Evolutionary conservation across 352 stramenopile species (phyloP).

Genomic region (Phytophthora syringae): DNA sequence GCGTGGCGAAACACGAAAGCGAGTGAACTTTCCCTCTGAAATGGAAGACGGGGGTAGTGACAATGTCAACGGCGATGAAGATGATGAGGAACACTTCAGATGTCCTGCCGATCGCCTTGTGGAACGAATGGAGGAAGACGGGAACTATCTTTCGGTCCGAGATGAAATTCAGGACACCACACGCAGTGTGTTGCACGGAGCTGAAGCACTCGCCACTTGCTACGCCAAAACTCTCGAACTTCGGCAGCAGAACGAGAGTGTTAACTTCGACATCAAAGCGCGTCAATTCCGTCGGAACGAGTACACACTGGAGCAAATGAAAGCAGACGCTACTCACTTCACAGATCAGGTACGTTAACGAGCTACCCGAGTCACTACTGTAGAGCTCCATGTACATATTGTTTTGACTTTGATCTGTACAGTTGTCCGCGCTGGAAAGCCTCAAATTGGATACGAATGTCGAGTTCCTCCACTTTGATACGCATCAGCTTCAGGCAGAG

Average conservation of each 20-base stretch:
- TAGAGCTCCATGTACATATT: too few species aligned
- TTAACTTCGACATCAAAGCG: slow-evolving; percentile 57
- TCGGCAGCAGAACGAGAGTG: slow-evolving; percentile 49
- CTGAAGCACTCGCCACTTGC: slow-evolving; percentile 30
- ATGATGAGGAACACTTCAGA: slow-evolving; percentile 21
- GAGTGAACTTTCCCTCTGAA: neutral
- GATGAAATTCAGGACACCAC: slow-evolving; percentile 53
- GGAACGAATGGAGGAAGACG: slow-evolving; percentile 44
- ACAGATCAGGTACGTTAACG: slow-evolving; percentile 42
- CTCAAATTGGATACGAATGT: slow-evolving; percentile 32
- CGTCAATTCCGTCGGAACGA: slow-evolving; percentile 45
- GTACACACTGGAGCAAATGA: slow-evolving; percentile 57
- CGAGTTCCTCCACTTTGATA: slow-evolving; percentile 55
- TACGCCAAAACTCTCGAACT: slow-evolving; percentile 45
- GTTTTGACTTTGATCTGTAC: neutral
- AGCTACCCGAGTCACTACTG: too few species aligned
- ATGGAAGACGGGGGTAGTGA: neutral
- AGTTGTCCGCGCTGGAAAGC: slow-evolving; percentile 29
- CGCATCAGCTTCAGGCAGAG: slow-evolving; percentile 42
- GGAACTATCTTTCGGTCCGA: slow-evolving; percentile 37
- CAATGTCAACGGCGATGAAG: neutral
- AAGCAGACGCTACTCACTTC: slow-evolving; percentile 43
- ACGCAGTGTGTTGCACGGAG: slow-evolving; percentile 29
- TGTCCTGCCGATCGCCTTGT: slow-evolving; percentile 29
- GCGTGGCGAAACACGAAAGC: neutral